Evolutionary conservation across 2,329 filamentous ascomycete genomes (phyloP), one percentile per base, ranked within the genome.

Genomic region (Ophiostoma montium): DNA sequence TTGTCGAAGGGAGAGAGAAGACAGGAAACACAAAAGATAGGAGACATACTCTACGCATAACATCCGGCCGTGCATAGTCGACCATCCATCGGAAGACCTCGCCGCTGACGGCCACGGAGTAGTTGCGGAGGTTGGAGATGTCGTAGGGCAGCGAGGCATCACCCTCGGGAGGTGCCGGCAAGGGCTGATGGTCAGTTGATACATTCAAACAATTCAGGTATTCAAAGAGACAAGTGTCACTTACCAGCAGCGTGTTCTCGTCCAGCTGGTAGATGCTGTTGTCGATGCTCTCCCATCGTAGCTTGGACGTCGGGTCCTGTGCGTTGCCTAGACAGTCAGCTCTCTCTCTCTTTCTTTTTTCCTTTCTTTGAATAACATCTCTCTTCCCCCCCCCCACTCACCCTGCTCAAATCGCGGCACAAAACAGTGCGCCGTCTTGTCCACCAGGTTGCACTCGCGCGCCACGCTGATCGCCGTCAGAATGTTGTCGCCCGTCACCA

Each of bases 401-500:
- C 23, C 23, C 64, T 90, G 79, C 1, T 79, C 64, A 60, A 98
- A 95, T 58, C 85, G 85, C 15, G 92, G 89, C 6, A 96, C 82
- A 62, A 95, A 98, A 65, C 92, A 96, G 57, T 94, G 87, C 0
- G 86, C 83, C 27, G 78, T 80, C 54, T 75, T 78, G 58, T 89
- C 80, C 56, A 96, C 81, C 50, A 98, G 70, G 38, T 82, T 77
- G 63, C 89, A 95, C 60, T 96, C 89, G 58, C 89, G 77, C 3
- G 88, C 90, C 49, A 98, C 92, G 58, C 89, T 95, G 60, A 98
- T 89, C 19, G 92, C 92, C 10, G 92, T 98, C 49, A 96, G 68
- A 54, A 96, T 96, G 57, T 98, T 98, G 69, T 98, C 92, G 30
- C 92, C 92, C 0, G 92, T 98, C 54, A 94, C 94, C 92, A 98